These are phyloP conservation scores for Hericium coralloides DNA, from an alignment of 768 basidiomycete genomes.

Conservation along the genomic window DNA sequence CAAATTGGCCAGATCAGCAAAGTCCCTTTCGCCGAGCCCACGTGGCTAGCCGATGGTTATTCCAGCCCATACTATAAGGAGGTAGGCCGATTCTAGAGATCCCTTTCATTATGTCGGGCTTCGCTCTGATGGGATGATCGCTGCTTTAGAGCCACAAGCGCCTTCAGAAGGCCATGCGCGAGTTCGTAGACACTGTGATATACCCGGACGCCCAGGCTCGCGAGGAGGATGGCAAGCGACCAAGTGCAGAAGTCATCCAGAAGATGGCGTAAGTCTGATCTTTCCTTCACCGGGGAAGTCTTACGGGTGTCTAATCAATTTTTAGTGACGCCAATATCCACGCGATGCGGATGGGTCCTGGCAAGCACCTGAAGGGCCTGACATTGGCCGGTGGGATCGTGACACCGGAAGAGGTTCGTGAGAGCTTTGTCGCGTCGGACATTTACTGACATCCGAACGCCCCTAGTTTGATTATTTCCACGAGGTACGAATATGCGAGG, in stretches of 20 bases:
- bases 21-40: conserved; percentile 86
- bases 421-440: background rate
- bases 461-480: conserved; percentile 82
- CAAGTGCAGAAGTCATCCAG: conserved; percentile 68
- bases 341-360: conserved; percentile 93
- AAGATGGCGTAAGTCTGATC: conserved; percentile 58
- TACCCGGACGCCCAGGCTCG: conserved; percentile 41
- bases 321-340: conserved; percentile 61
- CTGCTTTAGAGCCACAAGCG: conserved; percentile 48
- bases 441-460: background rate
- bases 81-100: conserved; percentile 25
- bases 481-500: conserved; percentile 32
- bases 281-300: background rate
- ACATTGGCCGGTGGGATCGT: conserved; percentile 67
- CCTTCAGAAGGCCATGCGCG: conserved; percentile 50
- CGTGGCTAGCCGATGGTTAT: conserved; percentile 67
- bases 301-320: background rate
- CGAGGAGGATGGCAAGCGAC: conserved; percentile 86
- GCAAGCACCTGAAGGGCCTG: conserved; percentile 77
- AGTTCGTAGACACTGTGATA: conserved; percentile 63
- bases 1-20: conserved; percentile 51
- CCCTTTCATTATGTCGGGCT: background rate
- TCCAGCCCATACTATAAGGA: conserved; percentile 73
- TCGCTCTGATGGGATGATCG: conserved; percentile 12
- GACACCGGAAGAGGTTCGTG: conserved; percentile 53